phyloP scores from a whole-genome alignment of 1,284 basidiomycete genomes.

The Ganoderma multipileum region DNA sequence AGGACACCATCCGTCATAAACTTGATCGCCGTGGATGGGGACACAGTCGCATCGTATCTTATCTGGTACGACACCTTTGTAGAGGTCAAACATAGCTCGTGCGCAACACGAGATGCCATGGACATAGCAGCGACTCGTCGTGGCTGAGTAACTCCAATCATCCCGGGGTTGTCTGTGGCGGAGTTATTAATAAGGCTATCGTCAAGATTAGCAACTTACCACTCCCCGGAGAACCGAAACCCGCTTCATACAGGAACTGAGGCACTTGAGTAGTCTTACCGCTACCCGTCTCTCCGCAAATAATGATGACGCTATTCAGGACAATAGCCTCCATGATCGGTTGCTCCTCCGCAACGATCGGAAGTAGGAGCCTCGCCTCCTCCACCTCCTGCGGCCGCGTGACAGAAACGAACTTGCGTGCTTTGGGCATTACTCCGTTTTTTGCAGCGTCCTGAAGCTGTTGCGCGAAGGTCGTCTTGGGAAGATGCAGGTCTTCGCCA shows the following conservation, averaged over 20 bases:
- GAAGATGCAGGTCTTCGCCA: conserved; percentile 69
- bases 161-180: conserved; percentile 88
- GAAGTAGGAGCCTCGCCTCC: conserved; percentile 82
- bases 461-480: conserved; percentile 65
- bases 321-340: conserved; percentile 92
- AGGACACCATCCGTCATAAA: conserved; percentile 99
- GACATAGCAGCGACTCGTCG: conserved; percentile 97
- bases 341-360: conserved; percentile 95
- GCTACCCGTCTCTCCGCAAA: conserved; percentile 91
- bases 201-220: conserved; percentile 52
- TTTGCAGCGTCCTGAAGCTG: conserved; percentile 49
- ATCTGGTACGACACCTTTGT: conserved; percentile 95
- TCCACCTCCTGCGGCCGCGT: conserved; percentile 78
- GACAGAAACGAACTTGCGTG: conserved; percentile 63
- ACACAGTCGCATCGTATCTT: conserved; percentile 94
- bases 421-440: conserved; percentile 22
- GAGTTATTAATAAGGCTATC: not conserved
- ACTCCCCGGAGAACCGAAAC: conserved; percentile 85
- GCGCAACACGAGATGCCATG: conserved; percentile 90
- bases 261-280: conserved; percentile 99
- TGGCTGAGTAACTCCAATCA: conserved; percentile 98
- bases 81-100: conserved; percentile 85
- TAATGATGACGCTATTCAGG: conserved; percentile 80
- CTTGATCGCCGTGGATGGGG: conserved; percentile 91
- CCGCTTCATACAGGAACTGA: conserved; percentile 94